Evolutionary conservation across 176 grass and related monocot species (phyloP), one percentile per base, ranked within the genome.

Genomic region (Eleusine coracana): DNA sequence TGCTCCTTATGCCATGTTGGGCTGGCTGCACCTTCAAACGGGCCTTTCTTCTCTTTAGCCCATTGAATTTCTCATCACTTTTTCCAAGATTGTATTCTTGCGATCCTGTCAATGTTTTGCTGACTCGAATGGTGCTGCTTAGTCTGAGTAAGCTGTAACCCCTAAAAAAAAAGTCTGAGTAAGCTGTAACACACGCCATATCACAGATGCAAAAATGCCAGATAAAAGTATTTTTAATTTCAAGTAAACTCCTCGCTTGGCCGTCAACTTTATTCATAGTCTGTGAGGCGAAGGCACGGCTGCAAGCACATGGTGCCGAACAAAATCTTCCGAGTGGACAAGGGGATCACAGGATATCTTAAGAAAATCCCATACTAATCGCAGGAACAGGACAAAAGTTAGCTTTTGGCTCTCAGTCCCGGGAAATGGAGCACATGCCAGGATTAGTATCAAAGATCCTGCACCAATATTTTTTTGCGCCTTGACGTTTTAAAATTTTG

Each of bases 341-440:
- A 42, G 12, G 71, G 70, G 44, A 81, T 89, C 82, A 39, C 7
- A 2, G 61, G 70, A 80, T 76, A 89, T 85, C n/a, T 55, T 89
- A 76, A 64, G 14, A 81, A 85, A 89, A 5, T 10, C 13, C 1
- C 13, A 13, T 63, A 56, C 34, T 76, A 63, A 89, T 89, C 54
- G 70, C 71, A 85, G 41, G 52, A 76, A 81, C 20, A 85, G 44
- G 77, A 85, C 82, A 85, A 71, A 71, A 15, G 37, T 46, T 76
- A 39, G 52, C 71, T 89, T 89, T 85, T 85, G 37, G 45, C 64
- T 9, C 21, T 38, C 71, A 18, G 28, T 81, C 46, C 71, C 36
- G 12, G 55, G 63, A 65, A 85, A 28, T 8, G 25, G 36, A 63
- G 44, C 82, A 89, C 82, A 89, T 81, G 87, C 64, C 56, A 64